Base-by-base conservation (phyloP, 1,139 yeast genomes). In the Pichia sp. region DNA sequence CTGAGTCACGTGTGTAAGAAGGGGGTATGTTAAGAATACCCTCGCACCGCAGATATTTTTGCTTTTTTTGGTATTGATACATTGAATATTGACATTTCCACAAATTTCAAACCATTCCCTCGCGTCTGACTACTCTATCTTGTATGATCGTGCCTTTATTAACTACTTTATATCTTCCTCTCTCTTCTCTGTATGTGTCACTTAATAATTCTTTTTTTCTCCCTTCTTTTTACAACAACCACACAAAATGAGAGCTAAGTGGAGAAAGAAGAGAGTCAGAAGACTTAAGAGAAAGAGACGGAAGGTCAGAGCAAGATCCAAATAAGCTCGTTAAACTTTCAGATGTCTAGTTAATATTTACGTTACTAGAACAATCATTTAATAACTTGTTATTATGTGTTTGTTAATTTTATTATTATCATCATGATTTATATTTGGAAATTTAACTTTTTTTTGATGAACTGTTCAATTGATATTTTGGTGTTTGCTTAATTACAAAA, bases 191-290 rank as follows among this genome's bases (percentile, higher is more conserved):
- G 28, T 39, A 37, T 42, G n/a, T n/a, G n/a, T n/a, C n/a, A n/a
- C n/a, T n/a, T n/a, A n/a, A n/a, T 33, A 26, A 8, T 12, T 31
- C 23, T 26, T 31, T 38, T 22, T 24, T 16, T 26, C 30, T 22
- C 31, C 16, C n/a, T 16, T 23, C 37, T 25, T 39, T 33, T 34
- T n/a, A 16, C 30, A 40, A 43, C 43, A 28, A 51, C 36, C 36
- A 33, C 59, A 68, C 61, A n/a, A n/a, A 62, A 84, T 84, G 95
- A 83, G 95, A 82, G 78, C 81, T 76, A 84, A 84, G 82, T 87
- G 96, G 97, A 87, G 96, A 87, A 89, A 89, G 85, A 89, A 89
- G 95, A 87, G 97, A 87, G 95, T 84, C 76, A 87, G 97, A 87
- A 87, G 96, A 87, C 87, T 89, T 71, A 89, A 89, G 85, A 86